phyloP scores from a whole-genome alignment of 768 basidiomycete species.

The Boletales sp. region DNA sequence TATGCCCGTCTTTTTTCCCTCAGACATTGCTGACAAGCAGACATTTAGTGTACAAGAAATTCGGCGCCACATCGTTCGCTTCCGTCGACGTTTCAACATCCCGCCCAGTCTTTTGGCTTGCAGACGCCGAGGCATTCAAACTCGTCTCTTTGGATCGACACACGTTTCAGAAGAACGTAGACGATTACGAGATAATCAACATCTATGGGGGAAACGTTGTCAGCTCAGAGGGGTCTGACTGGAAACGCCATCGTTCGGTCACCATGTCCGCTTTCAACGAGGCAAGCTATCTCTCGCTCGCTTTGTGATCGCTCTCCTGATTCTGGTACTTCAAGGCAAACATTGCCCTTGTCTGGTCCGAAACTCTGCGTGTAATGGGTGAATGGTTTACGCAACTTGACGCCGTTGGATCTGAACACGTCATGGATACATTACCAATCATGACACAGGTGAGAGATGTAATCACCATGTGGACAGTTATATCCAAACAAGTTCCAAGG shows the following conservation, averaged over 20 bases:
- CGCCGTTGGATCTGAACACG: conserved; percentile 12
- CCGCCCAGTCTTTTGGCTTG: conserved; percentile 37
- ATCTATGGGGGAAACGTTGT: conserved; percentile 47
- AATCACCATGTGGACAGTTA: not conserved
- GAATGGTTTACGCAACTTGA: conserved; percentile 44
- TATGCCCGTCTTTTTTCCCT: conserved; percentile 15
- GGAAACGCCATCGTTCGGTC: conserved; percentile 44
- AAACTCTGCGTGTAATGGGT: conserved; percentile 36
- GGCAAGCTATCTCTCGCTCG: conserved; percentile 19
- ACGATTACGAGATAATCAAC: conserved; percentile 39
- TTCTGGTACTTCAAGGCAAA: conserved; percentile 32
- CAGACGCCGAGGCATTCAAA: conserved; percentile 43
- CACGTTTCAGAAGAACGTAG: conserved; percentile 39
- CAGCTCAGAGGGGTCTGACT: conserved; percentile 40
- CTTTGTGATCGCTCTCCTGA: not conserved
- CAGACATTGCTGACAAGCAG: conserved; percentile 4
- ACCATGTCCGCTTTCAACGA: conserved; percentile 51
- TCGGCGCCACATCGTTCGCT: conserved; percentile 38
- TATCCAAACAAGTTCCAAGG: conserved; percentile 12
- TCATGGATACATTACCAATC: conserved; percentile 11
- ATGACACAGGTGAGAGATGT: conserved; percentile 13
- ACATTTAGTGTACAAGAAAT: conserved; percentile 15
- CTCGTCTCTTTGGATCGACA: conserved; percentile 29
- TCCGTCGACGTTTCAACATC: conserved; percentile 32
- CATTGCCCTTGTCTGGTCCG: conserved; percentile 47